Conservation (phyloP, 331 rosid species). For the Rosa hybrid region DNA sequence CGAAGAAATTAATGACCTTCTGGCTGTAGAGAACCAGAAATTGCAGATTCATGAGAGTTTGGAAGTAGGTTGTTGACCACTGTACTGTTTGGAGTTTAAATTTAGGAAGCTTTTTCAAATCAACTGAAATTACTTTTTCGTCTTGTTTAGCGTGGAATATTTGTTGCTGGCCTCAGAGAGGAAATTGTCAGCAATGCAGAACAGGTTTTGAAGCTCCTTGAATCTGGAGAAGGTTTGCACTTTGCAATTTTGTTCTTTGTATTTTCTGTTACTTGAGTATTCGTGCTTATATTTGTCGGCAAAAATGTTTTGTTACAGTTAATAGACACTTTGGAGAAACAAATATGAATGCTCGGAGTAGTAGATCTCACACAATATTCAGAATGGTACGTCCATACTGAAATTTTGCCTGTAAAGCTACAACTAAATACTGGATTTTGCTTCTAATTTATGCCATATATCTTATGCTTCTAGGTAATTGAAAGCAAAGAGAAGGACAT, state of each 20-base stretch:
- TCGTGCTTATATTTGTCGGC: slow-evolving; percentile 8
- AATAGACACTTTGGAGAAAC: slow-evolving; percentile 97
- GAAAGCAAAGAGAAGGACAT: slow-evolving; percentile 87
- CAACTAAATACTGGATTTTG: background rate
- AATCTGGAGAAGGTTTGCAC: slow-evolving; percentile 80
- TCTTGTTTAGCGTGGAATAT: slow-evolving; percentile 75
- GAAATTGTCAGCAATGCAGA: slow-evolving; percentile 81
- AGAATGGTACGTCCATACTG: slow-evolving; percentile 66
- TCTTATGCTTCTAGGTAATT: slow-evolving; percentile 58
- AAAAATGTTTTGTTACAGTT: slow-evolving; percentile 40
- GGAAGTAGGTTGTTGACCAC: slow-evolving; percentile 53
- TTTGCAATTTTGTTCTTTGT: slow-evolving; percentile 14
- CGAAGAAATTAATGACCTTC: slow-evolving; percentile 91
- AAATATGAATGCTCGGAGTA: slow-evolving; percentile 90
- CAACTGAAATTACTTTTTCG: slow-evolving; percentile 27
- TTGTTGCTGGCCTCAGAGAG: slow-evolving; percentile 89
- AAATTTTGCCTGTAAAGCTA: background rate
- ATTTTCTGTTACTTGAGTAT: background rate
- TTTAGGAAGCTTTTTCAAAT: background rate
- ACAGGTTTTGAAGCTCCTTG: slow-evolving; percentile 74
- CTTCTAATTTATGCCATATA: background rate
- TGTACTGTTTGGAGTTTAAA: background rate
- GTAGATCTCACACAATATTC: slow-evolving; percentile 96
- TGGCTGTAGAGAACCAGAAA: slow-evolving; percentile 81
- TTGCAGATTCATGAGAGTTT: slow-evolving; percentile 94